Evolutionary conservation across 1,284 basidiomycete genomes (phyloP), one percentile per base, ranked within the genome.

Genomic region (Cutaneotrichosporon cutaneum): DNA sequence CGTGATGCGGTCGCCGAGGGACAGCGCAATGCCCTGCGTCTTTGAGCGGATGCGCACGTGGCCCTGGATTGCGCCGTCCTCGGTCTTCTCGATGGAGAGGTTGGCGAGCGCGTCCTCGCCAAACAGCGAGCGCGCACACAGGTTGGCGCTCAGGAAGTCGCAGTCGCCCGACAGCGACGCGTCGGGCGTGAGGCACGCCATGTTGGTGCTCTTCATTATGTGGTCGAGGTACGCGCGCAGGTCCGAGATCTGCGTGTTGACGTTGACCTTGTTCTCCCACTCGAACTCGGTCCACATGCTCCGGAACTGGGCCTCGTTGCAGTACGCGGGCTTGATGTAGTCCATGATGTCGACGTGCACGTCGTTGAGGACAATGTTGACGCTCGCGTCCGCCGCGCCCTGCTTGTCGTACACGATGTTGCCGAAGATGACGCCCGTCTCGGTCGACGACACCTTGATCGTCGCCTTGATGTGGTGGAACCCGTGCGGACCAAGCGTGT

Each of bases 331-430:
- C 78, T 96, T 93, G 82, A 99, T 99, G 80, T 98, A 99, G 79
- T 98, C 95, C 90, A 99, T 95, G 70, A 99, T 98, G 79, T 99
- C 96, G 68, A 98, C 92, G 80, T 98, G 94, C 63, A 98, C 94
- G 80, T 98, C 95, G 78, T 94, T 97, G 72, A 98, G 80, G 54
- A 99, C 94, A 42, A 92, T 93, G 77, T 73, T 83, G 57, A 77
- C 77, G 79, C 88, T 92, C 54, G 87, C 87, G 74, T 95, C 92
- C 0, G 88, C 84, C 69, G 94, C 87, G 53, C 88, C 90, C 5
- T 88, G 87, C n/a, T 90, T 90, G 67, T 95, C 92, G 88, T 96
- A 99, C 21, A 96, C 87, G 69, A 99, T 97, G 78, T 94, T 96
- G 45, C 95, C 95, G 71, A 98, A 98, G 72, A 98, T 97, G 67